phyloP scores from a whole-genome alignment of 2,329 filamentous ascomycete genomes.

The Pleomassaria siparia region DNA sequence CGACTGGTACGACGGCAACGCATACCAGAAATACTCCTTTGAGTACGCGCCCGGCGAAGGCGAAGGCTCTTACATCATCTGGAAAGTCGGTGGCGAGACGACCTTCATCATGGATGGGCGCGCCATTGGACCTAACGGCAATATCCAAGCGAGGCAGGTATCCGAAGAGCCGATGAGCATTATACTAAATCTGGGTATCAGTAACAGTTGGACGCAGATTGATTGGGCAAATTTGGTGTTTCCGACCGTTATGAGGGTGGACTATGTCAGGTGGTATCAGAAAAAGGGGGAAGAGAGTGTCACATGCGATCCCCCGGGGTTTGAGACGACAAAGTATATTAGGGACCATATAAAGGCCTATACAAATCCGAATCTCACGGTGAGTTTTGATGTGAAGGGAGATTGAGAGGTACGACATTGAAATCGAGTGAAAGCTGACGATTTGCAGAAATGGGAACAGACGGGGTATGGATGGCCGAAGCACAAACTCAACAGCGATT shows the following conservation, averaged over 20 bases:
- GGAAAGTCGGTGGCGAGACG: constrained; percentile 55
- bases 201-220: constrained; percentile 53
- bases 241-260: constrained; percentile 55
- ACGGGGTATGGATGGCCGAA: constrained; percentile 44
- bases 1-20: constrained; percentile 56
- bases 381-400: constrained; percentile 29
- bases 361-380: constrained; percentile 54
- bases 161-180: constrained; percentile 58
- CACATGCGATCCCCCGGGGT: constrained; percentile 58
- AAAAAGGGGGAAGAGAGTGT: constrained; percentile 50
- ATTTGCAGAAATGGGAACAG: constrained; percentile 33
- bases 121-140: constrained; percentile 57
- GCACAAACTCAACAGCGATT: constrained; percentile 48
- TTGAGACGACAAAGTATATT: constrained; percentile 56
- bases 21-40: constrained; percentile 59
- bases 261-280: constrained; percentile 60
- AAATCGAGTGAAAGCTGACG: background rate
- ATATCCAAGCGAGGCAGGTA: constrained; percentile 52
- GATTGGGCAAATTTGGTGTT: constrained; percentile 49
- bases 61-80: constrained; percentile 51
- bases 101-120: constrained; percentile 56
- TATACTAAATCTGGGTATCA: constrained; percentile 57
- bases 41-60: constrained; percentile 56
- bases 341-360: constrained; percentile 51
- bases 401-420: constrained; percentile 10